Conservation (phyloP, 2,329 filamentous ascomycete species). For the Neonectria magnoliae region DNA sequence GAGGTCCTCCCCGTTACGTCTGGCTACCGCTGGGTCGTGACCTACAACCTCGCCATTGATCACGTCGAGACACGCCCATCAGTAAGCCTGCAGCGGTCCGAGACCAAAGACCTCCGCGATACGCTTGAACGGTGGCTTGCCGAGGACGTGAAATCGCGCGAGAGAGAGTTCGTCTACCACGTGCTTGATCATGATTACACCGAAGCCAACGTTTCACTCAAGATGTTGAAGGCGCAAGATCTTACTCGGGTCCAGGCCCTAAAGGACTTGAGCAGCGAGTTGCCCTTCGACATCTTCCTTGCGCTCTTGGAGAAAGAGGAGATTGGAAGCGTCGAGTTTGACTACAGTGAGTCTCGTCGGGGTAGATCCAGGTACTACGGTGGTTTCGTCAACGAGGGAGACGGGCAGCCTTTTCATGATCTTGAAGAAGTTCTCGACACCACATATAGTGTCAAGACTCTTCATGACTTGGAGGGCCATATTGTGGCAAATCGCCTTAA, state of each 20-base stretch:
- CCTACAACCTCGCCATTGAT: constrained; percentile 57
- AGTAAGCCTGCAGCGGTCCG: constrained; percentile 20
- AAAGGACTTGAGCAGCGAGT: constrained; percentile 33
- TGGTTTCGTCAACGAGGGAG: constrained; percentile 4
- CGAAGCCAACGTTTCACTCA: constrained; percentile 44
- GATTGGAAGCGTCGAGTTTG: constrained; percentile 25
- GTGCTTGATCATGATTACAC: constrained; percentile 49
- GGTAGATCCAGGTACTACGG: background rate
- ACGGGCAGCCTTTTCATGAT: too few relatives aligned
- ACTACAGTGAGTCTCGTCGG: background rate
- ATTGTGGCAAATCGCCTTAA: constrained; percentile 24
- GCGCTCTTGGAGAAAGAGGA: constrained; percentile 45
- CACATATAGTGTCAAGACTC: constrained; percentile 29
- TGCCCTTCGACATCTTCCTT: constrained; percentile 47
- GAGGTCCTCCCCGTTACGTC: constrained; percentile 58
- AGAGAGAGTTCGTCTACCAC: constrained; percentile 40
- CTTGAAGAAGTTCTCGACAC: constrained; percentile 23
- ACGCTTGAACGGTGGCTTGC: constrained; percentile 43
- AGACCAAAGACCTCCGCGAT: constrained; percentile 28
- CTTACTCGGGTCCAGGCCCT: constrained; percentile 39
- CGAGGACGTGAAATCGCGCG: background rate
- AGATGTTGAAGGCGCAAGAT: constrained; percentile 43
- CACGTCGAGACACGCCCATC: constrained; percentile 28
- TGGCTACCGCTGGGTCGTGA: constrained; percentile 61
- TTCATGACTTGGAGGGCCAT: constrained; percentile 43